These are phyloP conservation scores for Sugiyamaella americana DNA, from an alignment of 805 yeast species.

Conservation along the genomic window DNA sequence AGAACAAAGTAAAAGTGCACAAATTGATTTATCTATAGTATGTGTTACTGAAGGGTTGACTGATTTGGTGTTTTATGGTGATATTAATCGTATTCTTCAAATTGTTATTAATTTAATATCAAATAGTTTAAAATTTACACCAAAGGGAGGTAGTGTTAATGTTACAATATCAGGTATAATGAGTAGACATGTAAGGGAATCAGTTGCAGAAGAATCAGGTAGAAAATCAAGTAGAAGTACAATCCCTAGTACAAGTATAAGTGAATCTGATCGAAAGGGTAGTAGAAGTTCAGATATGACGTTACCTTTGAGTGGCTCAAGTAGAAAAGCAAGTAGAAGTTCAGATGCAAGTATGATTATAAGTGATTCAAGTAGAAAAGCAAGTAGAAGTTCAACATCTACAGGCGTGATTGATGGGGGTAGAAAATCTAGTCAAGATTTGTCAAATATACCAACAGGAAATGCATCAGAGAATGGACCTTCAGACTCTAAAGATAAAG, in stretches of 20 bases:
- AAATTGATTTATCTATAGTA: constrained; percentile 59
- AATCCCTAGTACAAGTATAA: constrained; percentile 48
- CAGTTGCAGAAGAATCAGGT: constrained; percentile 4
- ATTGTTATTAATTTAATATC: constrained; percentile 86
- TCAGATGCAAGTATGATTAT: not conserved
- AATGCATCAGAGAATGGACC: not conserved
- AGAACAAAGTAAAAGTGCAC: constrained; percentile 46
- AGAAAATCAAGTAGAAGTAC: constrained; percentile 47
- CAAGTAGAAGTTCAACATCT: not conserved
- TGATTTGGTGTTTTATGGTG: constrained; percentile 70
- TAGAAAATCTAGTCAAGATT: not conserved
- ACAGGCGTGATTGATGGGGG: not conserved
- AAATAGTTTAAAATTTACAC: constrained; percentile 86
- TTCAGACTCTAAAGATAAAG: not conserved
- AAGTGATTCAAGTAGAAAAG: not conserved
- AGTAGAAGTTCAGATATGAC: not conserved
- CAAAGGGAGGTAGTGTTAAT: constrained; percentile 39
- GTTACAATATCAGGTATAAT: constrained; percentile 8
- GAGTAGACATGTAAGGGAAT: not conserved
- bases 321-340: not conserved
- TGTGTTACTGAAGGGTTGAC: constrained; percentile 45
- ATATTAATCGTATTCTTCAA: constrained; percentile 81
- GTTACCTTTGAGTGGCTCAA: not conserved
- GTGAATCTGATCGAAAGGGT: constrained; percentile 28
- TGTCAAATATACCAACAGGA: not conserved